Evolutionary conservation across 2,329 filamentous ascomycete genomes (phyloP), one percentile per base, ranked within the genome.

Genomic region (Xylaria sp.): DNA sequence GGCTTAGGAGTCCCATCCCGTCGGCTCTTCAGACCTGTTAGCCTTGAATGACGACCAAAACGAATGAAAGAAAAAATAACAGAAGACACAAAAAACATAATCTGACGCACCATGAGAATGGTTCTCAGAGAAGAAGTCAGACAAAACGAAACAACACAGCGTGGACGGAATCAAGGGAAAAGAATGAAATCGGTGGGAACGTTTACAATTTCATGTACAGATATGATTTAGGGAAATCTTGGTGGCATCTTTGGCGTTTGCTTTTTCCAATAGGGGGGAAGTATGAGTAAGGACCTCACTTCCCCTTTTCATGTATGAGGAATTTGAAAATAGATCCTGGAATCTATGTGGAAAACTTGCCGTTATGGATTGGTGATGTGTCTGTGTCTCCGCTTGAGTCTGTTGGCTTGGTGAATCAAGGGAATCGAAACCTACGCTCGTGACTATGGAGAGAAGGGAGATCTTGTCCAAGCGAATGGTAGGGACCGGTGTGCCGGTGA

Each of bases 1-100:
- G 83, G 18, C 39, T 30, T 55, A 18, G 30, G 48, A 18, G 9
- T 18, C 23, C 23, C 23, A 30, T 30, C 4, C 4, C 23, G 23
- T 30, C 23, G 23, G 4, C 23, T 30, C 23, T 30, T 30, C 23
- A 30, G 23, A 30, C 23, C 23, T 30, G 23, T 30, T 30, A 3
- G 23, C 23, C 23, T 30, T 30, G 16, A 42, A 13, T 42, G 11
- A 42, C 8, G 11, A 42, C 37, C 37, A 13, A 7, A 42, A 42
- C 8, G 37, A 42, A 42, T 10, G 10, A 37, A 42, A 42, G 11
- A 13, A 42, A 3, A 9, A 42, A 8, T 13, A 42, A 42, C 37
- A 42, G 8, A 42, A 42, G 37, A 42, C 8, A 10, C 37, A 42
- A 42, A 42, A 42, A 42, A 13, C 5, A 30, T 30, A 30, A 42